Evolutionary conservation across 768 basidiomycete genomes (phyloP).

Genomic region (Rhodotorula diobovata): DNA sequence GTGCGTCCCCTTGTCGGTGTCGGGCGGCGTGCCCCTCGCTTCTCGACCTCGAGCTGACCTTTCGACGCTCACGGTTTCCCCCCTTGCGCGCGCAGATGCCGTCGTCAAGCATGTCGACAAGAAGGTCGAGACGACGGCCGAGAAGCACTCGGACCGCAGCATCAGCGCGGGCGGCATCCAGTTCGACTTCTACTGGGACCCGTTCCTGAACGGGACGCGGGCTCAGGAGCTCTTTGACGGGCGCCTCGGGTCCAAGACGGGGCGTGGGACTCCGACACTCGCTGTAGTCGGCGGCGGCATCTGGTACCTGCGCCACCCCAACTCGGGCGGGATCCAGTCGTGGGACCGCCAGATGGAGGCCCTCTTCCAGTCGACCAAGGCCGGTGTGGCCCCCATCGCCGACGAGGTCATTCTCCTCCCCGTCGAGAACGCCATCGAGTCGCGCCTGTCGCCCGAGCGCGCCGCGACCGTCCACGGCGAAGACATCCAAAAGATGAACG

Average conservation of each 20-base stretch:
- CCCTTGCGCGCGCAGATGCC: slow-evolving; percentile 28
- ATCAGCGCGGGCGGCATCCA: slow-evolving; percentile 54
- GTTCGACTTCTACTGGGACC: slow-evolving; percentile 74
- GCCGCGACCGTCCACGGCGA: slow-evolving; percentile 65
- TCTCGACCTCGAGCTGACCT: neutral
- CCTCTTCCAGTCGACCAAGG: slow-evolving; percentile 53
- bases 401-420: slow-evolving; percentile 75
- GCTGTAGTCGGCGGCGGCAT: slow-evolving; percentile 79
- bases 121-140: slow-evolving; percentile 52
- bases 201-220: slow-evolving; percentile 69
- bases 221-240: slow-evolving; percentile 53
- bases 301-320: slow-evolving; percentile 78
- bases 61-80: neutral
- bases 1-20: slow-evolving; percentile 41
- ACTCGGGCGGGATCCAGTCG: slow-evolving; percentile 65
- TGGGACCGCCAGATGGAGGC: slow-evolving; percentile 73
- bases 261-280: slow-evolving; percentile 54
- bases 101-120: slow-evolving; percentile 54
- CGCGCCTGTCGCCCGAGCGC: slow-evolving; percentile 63
- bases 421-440: slow-evolving; percentile 64
- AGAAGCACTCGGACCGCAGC: slow-evolving; percentile 66
- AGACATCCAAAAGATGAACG: slow-evolving; percentile 88
- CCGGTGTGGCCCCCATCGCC: slow-evolving; percentile 51
- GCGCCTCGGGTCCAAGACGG: slow-evolving; percentile 32
- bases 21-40: slow-evolving; percentile 45